Conservation (phyloP, 768 basidiomycete species). For the Piloderma croceum region DNA sequence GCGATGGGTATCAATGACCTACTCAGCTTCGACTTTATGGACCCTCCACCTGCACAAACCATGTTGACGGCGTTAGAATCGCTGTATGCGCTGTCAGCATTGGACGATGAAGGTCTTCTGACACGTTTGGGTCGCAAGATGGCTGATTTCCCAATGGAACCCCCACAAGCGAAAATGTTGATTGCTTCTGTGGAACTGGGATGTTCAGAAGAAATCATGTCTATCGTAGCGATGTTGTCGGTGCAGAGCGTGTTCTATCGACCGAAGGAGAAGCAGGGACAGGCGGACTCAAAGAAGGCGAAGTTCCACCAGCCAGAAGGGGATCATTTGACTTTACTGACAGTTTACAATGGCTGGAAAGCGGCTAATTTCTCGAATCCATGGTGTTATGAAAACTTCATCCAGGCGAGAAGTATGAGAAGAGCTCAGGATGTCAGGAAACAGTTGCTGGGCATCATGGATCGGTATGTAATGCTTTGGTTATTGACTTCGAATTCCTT, state of each 20-base stretch:
- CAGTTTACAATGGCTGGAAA: constrained; percentile 99
- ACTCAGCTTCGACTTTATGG: constrained; percentile 99
- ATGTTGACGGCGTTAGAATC: constrained; percentile 95
- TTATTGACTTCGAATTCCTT: constrained; percentile 3
- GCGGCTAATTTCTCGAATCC: constrained; percentile 93
- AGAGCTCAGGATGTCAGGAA: constrained; percentile 97
- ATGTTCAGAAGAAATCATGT: constrained; percentile 96
- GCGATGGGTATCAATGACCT: constrained; percentile 99
- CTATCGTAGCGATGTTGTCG: constrained; percentile 95
- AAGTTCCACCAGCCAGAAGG: constrained; percentile 99
- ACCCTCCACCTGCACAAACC: constrained; percentile 93
- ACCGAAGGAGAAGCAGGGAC: constrained; percentile 99
- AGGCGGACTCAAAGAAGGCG: constrained; percentile 98
- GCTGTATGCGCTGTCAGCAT: constrained; percentile 89
- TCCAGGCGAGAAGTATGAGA: constrained; percentile 95
- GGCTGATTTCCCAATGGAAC: constrained; percentile 99
- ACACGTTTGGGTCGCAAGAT: constrained; percentile 95
- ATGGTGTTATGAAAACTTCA: constrained; percentile 99
- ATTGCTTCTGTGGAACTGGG: constrained; percentile 96
- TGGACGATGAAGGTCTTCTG: constrained; percentile 94
- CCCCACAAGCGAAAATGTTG: constrained; percentile 92
- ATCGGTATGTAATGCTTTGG: constrained; percentile 53
- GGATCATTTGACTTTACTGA: constrained; percentile 84
- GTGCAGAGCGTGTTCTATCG: constrained; percentile 97
- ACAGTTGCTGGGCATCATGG: constrained; percentile 98